Base-by-base conservation (phyloP, 306 rosid genomes). In the Urtica urens region DNA sequence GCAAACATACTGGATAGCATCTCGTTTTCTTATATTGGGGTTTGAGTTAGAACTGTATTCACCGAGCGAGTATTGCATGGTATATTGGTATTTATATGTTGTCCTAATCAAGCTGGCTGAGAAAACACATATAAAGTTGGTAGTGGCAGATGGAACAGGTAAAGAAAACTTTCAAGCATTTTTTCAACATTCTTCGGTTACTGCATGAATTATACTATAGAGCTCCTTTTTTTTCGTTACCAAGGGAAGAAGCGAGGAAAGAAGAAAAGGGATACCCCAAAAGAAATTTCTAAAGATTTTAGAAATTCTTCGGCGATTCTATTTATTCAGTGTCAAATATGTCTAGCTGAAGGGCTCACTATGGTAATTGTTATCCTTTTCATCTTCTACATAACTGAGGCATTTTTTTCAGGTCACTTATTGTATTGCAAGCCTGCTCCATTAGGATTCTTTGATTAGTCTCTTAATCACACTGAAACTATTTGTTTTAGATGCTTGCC, bases 1-100 rank as follows among this genome's bases (percentile, higher is more conserved):
- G 78, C 86, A 84, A 81, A 88, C 90, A 44, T 84, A 78, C 57
- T 88, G 97, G 97, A 81, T 84, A 70, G 93, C 97, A 61, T 71
- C 69, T 17, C 97, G 92, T 41, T 88, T 88, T 74, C 90, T 88
- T 60, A 65, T 71, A 52, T 71, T 88, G 72, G 97, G 97, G 61
- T 88, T 88, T 58, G 97, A 88, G 51, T 58, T 88, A 71, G 93
- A 88, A 64, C 90, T 88, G 21, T 88, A 88, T 59, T 72, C 95
- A 16, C 64, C 72, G n/a, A 74, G 81, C 72, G 93, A 88, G 66
- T 88, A 84, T 72, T 84, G 93, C 77, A 88, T 88, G 97, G 93
- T 81, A 31, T 88, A 88, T 67, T 88, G 97, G 97, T 84, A 88
- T 49, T 74, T 84, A 25, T 70, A 82, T 64, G 77, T 70, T 63